These are phyloP conservation scores for Erysimum pusillum DNA, from an alignment of 441 rosid species.

Conservation along the genomic window DNA sequence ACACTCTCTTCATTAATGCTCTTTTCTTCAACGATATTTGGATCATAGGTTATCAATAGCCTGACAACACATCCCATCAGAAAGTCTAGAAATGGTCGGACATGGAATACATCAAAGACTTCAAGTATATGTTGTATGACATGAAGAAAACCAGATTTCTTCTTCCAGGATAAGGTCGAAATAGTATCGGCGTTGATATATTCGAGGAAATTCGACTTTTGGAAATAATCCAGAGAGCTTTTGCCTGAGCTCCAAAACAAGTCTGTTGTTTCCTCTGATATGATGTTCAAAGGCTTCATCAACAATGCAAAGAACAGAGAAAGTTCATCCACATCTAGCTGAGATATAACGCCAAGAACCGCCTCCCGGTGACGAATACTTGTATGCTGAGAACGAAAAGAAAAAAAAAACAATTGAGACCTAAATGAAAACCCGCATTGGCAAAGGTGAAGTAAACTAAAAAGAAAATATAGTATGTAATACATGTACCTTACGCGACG, in stretches of 20 bases:
- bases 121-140: constrained; percentile 80
- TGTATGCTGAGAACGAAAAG: constrained; percentile 57
- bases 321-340: constrained; percentile 77
- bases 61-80: constrained; percentile 87
- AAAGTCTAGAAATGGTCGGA: constrained; percentile 79
- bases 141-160: constrained; percentile 79
- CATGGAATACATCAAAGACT: constrained; percentile 77
- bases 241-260: constrained; percentile 53
- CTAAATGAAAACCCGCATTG: constrained; percentile 17
- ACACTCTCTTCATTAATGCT: constrained; percentile 46
- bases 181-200: constrained; percentile 66
- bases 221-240: constrained; percentile 56
- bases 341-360: constrained; percentile 82
- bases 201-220: constrained; percentile 56
- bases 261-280: constrained; percentile 54
- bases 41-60: constrained; percentile 64
- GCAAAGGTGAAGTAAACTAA: constrained; percentile 14
- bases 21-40: constrained; percentile 55
- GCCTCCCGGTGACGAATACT: constrained; percentile 82
- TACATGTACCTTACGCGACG: constrained; percentile 81
- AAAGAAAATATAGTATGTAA: constrained; percentile 7
- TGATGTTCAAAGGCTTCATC: constrained; percentile 73
- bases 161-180: constrained; percentile 72
- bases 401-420: constrained; percentile 21
- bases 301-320: constrained; percentile 78